Conservation (phyloP, 148 eudicot genomes). For the Hydrangea macrophylla region DNA sequence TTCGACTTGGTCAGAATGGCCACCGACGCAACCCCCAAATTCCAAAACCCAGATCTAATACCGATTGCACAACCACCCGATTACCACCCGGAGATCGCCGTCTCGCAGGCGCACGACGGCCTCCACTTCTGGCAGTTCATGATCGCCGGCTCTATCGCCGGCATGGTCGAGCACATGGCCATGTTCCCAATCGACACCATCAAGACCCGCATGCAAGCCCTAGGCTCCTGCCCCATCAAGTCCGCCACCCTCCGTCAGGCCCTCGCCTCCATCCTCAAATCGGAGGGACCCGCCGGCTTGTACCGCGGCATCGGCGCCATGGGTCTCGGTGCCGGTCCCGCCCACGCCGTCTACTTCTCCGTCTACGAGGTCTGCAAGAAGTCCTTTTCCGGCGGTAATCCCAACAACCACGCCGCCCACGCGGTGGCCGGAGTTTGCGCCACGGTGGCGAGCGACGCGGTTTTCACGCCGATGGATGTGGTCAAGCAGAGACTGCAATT, state of each 20-base stretch:
- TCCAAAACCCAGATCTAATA: constrained; percentile 52
- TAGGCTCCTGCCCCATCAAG: constrained; percentile 76
- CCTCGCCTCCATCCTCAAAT: constrained; percentile 40
- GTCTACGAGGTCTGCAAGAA: constrained; percentile 78
- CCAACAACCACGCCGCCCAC: constrained; percentile 53
- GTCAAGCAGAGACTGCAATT: constrained; percentile 94
- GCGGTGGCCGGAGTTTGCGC: constrained; percentile 79
- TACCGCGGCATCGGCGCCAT: constrained; percentile 89
- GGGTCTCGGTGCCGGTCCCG: constrained; percentile 98
- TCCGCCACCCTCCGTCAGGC: constrained; percentile 46
- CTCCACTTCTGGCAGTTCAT: constrained; percentile 79
- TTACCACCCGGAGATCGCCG: constrained; percentile 27
- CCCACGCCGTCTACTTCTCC: constrained; percentile 88
- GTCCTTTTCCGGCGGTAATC: constrained; percentile 37
- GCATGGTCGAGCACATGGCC: constrained; percentile 86
- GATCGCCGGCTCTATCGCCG: constrained; percentile 90
- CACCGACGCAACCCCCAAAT: constrained; percentile 47
- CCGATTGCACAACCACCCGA: constrained; percentile 41
- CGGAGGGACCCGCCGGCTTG: constrained; percentile 63
- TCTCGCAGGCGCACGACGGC: constrained; percentile 57
- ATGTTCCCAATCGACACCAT: constrained; percentile 90
- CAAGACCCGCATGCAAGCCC: constrained; percentile 89
- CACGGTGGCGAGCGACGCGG: constrained; percentile 89
- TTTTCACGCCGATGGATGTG: constrained; percentile 93
- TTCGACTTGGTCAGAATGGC: constrained; percentile 29